Conservation (phyloP, 2,329 filamentous ascomycete species). For the Lachnellula subtilissima region DNA sequence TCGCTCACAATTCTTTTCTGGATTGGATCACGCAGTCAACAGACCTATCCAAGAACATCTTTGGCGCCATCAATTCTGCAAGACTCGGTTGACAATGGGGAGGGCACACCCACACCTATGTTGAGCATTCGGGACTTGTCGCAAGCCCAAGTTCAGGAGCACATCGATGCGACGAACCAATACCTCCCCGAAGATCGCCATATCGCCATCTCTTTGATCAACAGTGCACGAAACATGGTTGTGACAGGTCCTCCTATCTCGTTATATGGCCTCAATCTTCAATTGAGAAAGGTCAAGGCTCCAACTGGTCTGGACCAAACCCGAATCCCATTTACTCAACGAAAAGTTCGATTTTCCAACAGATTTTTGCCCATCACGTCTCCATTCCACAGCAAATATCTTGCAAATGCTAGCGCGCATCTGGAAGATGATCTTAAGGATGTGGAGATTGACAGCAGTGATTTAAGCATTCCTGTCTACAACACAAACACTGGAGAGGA, state of each 20-base stretch:
- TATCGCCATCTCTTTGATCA: slow-evolving; percentile 91
- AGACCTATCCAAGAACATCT: slow-evolving; percentile 93
- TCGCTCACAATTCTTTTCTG: slow-evolving; percentile 94
- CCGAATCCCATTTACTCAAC: slow-evolving; percentile 87
- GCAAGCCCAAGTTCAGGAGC: slow-evolving; percentile 82
- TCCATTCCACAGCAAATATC: slow-evolving; percentile 96
- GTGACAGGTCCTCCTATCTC: slow-evolving; percentile 95
- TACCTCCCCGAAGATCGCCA: slow-evolving; percentile 90
- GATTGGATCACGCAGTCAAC: slow-evolving; percentile 95
- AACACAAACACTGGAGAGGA: slow-evolving; percentile 88
- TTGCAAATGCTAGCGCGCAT: slow-evolving; percentile 72
- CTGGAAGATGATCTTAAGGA: slow-evolving; percentile 86
- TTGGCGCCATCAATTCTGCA: slow-evolving; percentile 85
- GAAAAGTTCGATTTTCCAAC: slow-evolving; percentile 94
- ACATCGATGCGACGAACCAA: slow-evolving; percentile 95
- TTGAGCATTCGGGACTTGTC: slow-evolving; percentile 93
- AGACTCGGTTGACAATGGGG: slow-evolving; percentile 89
- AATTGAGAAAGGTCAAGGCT: slow-evolving; percentile 93
- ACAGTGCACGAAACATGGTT: slow-evolving; percentile 95
- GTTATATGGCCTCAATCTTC: slow-evolving; percentile 90
- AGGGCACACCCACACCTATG: slow-evolving; percentile 96
- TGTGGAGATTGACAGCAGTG: slow-evolving; percentile 66
- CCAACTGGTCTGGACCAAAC: slow-evolving; percentile 96
- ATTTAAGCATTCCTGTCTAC: slow-evolving; percentile 79
- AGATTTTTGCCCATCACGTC: slow-evolving; percentile 96